These are phyloP conservation scores for Arthrinium phaeospermum DNA, from an alignment of 2,329 filamentous ascomycete genomes.

Conservation along the genomic window DNA sequence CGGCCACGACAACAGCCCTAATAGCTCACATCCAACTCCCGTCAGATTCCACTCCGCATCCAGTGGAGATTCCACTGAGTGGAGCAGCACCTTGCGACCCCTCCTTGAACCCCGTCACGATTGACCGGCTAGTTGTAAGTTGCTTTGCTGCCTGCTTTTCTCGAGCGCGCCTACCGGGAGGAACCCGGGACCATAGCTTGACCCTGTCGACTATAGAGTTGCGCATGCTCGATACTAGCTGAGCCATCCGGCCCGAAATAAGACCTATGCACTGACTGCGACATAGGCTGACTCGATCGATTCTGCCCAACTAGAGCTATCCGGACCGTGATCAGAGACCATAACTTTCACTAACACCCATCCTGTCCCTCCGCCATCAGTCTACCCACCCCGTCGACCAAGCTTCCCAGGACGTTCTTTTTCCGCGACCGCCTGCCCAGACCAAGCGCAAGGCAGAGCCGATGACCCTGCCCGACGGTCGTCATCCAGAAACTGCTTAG, in stretches of 20 bases:
- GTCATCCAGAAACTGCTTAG: neutral
- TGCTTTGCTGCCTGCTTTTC: slow-evolving; percentile 3
- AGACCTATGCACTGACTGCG: slow-evolving; percentile 19
- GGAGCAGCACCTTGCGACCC: slow-evolving; percentile 10
- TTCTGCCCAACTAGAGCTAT: neutral
- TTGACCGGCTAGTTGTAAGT: slow-evolving; percentile 4
- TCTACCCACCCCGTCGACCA: slow-evolving; percentile 9
- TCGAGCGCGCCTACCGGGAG: slow-evolving; percentile 13
- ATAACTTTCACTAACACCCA: slow-evolving; percentile 1
- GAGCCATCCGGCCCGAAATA: slow-evolving; percentile 6
- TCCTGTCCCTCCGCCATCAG: slow-evolving; percentile 3
- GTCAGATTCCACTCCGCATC: neutral
- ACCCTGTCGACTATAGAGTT: slow-evolving; percentile 4
- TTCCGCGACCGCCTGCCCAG: neutral
- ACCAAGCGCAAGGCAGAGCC: slow-evolving; percentile 18
- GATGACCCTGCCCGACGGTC: neutral
- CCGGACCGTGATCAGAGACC: neutral
- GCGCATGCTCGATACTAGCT: slow-evolving; percentile 9
- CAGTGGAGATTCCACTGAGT: neutral
- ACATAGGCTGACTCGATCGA: slow-evolving; percentile 21
- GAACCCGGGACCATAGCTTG: slow-evolving; percentile 7
- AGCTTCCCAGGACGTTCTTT: neutral
- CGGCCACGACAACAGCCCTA: neutral
- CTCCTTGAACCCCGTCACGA: slow-evolving; percentile 12
- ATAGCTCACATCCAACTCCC: neutral